A percentile compares a stretch with the other conserved stretches of the same genome.
phyloP scores from a whole-genome alignment of 306 rosid species.

The Rubus parviflorus region DNA sequence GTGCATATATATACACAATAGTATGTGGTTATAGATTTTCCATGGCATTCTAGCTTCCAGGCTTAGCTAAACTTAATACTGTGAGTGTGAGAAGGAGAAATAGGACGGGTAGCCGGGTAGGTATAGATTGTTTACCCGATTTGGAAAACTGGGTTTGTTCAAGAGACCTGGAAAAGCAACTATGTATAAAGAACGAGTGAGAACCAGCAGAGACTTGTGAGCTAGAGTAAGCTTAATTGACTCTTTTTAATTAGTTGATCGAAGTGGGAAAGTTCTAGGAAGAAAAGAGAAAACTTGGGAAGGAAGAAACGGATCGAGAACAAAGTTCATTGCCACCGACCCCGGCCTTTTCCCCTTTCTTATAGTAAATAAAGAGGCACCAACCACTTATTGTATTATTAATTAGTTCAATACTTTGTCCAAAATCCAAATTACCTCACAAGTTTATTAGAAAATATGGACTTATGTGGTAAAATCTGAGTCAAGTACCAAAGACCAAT shows the following conservation, averaged over 20 bases:
- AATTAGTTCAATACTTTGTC: not conserved
- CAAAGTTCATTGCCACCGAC: not conserved
- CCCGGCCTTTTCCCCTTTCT: not conserved
- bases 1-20: not conserved
- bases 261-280: not conserved
- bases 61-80: not conserved
- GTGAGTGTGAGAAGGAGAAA: conserved; percentile 20
- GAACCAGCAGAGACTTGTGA: not conserved
- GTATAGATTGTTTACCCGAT: conserved; percentile 53
- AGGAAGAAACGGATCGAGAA: conserved; percentile 14
- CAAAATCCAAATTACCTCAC: not conserved
- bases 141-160: conserved; percentile 43
- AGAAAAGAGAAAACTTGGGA: conserved; percentile 15
- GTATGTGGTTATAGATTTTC: not conserved
- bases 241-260: not conserved
- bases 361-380: not conserved
- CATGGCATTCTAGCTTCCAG: conserved; percentile 21
- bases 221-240: not conserved
- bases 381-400: conserved; percentile 1
- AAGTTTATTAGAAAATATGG: not conserved
- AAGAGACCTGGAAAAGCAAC: conserved; percentile 9
- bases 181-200: not conserved
- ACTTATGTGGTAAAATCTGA: not conserved
- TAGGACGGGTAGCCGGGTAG: conserved; percentile 15
- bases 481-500: not conserved